Evolutionary conservation across 768 basidiomycete species (phyloP), one percentile per base, ranked within the genome.

Genomic region (Mycena rebaudengoi): DNA sequence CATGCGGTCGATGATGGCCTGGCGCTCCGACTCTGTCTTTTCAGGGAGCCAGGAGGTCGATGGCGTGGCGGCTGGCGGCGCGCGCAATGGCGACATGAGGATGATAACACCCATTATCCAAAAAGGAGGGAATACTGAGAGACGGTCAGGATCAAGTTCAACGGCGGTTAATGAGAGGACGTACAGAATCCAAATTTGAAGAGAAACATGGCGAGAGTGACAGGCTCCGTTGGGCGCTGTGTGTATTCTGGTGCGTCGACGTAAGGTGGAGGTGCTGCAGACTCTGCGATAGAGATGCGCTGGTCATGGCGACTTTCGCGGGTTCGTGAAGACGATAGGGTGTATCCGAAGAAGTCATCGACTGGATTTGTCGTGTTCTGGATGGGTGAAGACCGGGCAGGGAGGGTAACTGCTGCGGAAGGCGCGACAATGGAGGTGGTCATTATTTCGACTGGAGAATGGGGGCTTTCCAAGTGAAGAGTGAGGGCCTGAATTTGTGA

Each of bases 181-280:
- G 70, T 68, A 89, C 88, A 70, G 69, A 89, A 88, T 43, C 87
- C 86, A 60, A 88, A 88, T 69, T 84, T 85, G 77, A 89, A 89
- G 45, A 89, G 73, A 71, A 83, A 86, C 75, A 83, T 82, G 7
- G 88, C 85, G 49, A 88, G 82, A 25, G 87, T 89, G 5, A 79
- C 73, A 32, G 82, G 80, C 76, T 89, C 86, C 21, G 71, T 70
- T 76, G 73, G 77, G 39, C 79, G 82, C 30, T 73, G 72, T 52
- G 70, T 48, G 49, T 68, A 72, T 25, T 63, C 77, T 56, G 68
- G 75, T 30, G 84, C 81, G 50, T 78, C 82, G 8, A 75, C 75
- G 65, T 86, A 87, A 18, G 84, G 73, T 3, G 85, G 86, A 18
- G 73, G 79, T 8, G 60, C 55, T 6, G 65, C 46, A 3, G 64